Evolutionary conservation across 805 yeast species (phyloP).

Genomic region (Diddensiella caesifluorescens): DNA sequence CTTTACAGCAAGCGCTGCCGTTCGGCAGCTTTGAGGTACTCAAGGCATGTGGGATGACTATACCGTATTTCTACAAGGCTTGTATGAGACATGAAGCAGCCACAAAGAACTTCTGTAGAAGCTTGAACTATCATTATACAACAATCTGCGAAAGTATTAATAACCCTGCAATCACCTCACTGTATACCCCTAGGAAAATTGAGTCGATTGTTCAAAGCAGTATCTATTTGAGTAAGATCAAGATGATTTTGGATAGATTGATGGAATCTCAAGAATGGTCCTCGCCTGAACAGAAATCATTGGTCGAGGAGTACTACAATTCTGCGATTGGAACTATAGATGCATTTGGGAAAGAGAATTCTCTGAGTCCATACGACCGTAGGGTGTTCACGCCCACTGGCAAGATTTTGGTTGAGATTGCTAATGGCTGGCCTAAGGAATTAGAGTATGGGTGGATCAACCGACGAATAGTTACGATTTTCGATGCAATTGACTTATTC

Average conservation of each 20-base stretch:
- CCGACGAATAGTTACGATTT: slow-evolving; percentile 77
- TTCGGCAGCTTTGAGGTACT: slow-evolving; percentile 72
- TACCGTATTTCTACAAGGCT: slow-evolving; percentile 90
- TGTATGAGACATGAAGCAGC: slow-evolving; percentile 94
- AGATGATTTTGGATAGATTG: slow-evolving; percentile 61
- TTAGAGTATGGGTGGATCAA: slow-evolving; percentile 85
- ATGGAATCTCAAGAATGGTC: slow-evolving; percentile 47
- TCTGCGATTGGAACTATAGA: slow-evolving; percentile 63
- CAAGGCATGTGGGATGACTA: slow-evolving; percentile 71
- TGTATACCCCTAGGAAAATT: slow-evolving; percentile 44
- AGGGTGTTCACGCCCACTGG: slow-evolving; percentile 90
- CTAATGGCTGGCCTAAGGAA: slow-evolving; percentile 81
- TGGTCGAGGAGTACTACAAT: slow-evolving; percentile 41
- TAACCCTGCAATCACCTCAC: background rate
- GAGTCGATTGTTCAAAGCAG: slow-evolving; percentile 57
- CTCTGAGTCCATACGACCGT: slow-evolving; percentile 45
- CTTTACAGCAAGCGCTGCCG: slow-evolving; percentile 59
- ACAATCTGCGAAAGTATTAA: slow-evolving; percentile 26
- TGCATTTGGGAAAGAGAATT: slow-evolving; percentile 64
- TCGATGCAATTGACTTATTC: slow-evolving; percentile 41
- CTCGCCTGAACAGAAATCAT: slow-evolving; percentile 26
- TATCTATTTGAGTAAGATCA: slow-evolving; percentile 64
- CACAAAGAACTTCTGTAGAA: slow-evolving; percentile 53
- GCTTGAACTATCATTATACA: slow-evolving; percentile 39
- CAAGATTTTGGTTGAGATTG: slow-evolving; percentile 75